A percentile compares a stretch with the other conserved stretches of the same genome.
Evolutionary conservation across 768 basidiomycete genomes (phyloP).

Genomic region (Pisolithus orientalis): DNA sequence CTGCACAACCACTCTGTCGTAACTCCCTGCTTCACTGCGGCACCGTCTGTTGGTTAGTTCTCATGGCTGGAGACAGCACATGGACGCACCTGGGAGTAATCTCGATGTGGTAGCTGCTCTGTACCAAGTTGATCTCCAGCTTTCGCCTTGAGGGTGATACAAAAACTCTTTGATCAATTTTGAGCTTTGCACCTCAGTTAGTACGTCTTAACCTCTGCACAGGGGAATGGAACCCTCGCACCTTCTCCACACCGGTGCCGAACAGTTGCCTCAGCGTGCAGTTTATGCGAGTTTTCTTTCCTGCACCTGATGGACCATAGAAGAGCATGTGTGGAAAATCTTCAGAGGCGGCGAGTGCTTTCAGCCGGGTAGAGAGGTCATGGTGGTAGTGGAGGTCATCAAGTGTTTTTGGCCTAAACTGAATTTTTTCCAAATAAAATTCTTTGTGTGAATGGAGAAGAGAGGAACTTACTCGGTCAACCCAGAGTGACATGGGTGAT

Average conservation of each 20-base stretch:
- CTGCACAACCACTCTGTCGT: constrained; percentile 92
- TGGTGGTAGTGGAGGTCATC: constrained; percentile 86
- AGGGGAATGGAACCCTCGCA: constrained; percentile 23
- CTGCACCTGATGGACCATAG: constrained; percentile 95
- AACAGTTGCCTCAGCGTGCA: constrained; percentile 86
- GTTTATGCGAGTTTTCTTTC: constrained; percentile 95
- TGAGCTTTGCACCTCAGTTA: constrained; percentile 51
- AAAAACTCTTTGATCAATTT: constrained; percentile 97
- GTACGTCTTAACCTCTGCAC: neutral
- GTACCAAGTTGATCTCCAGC: constrained; percentile 93
- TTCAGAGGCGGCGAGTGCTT: constrained; percentile 76
- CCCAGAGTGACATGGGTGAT: constrained; percentile 58
- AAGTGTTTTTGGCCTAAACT: constrained; percentile 84
- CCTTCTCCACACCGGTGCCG: constrained; percentile 91
- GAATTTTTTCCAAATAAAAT: constrained; percentile 1
- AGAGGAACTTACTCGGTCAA: constrained; percentile 36
- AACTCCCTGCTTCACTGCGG: constrained; percentile 88
- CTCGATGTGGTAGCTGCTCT: constrained; percentile 97
- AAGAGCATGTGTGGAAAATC: constrained; percentile 98
- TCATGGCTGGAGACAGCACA: neutral
- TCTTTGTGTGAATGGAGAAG: neutral
- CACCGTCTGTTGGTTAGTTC: neutral
- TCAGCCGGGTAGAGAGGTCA: constrained; percentile 71
- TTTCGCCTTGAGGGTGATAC: constrained; percentile 91
- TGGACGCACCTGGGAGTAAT: constrained; percentile 83